These are phyloP conservation scores for Obelidium mucronatum DNA, from an alignment of 192 early-diverging fungal genomes.

Conservation along the genomic window DNA sequence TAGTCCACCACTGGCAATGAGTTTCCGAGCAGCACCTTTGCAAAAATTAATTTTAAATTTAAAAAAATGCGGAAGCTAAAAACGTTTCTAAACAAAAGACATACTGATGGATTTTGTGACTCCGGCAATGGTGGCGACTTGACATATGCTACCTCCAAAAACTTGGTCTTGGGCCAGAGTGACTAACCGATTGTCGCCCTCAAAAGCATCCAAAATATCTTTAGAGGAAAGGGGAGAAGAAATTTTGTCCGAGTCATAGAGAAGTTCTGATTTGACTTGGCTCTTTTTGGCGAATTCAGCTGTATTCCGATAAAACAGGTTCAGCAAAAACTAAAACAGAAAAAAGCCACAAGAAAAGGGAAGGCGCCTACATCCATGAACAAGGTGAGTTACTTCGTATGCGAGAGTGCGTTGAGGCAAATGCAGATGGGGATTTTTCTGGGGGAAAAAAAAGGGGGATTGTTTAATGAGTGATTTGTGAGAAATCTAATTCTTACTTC, in stretches of 20 bases:
- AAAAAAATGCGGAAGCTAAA: too few species aligned
- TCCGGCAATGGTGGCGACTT: constrained; percentile 66
- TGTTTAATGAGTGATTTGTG: too few species aligned
- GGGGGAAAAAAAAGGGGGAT: too few species aligned
- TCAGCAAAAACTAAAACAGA: not conserved
- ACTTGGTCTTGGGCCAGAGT: constrained; percentile 49
- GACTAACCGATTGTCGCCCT: constrained; percentile 67
- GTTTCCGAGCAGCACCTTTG: constrained; percentile 77
- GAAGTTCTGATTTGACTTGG: constrained; percentile 71
- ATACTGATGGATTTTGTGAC: constrained; percentile 75
- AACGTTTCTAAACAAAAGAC: too few species aligned
- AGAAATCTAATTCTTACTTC: constrained; percentile 59
- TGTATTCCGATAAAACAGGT: constrained; percentile 42
- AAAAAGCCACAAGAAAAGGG: too few species aligned
- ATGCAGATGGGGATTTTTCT: constrained; percentile 70
- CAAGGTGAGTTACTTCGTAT: constrained; percentile 84
- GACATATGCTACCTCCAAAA: constrained; percentile 59
- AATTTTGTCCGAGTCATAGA: constrained; percentile 65
- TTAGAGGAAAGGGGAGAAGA: constrained; percentile 53
- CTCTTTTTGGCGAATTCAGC: constrained; percentile 68
- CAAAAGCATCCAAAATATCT: constrained; percentile 75
- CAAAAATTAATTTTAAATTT: too few species aligned
- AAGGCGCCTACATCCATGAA: constrained; percentile 79
- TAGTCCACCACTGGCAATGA: constrained; percentile 79
- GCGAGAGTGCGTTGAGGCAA: constrained; percentile 80